Percentiles rank a stretch among this genome's conserved stretches.
These are phyloP conservation scores for Geosmithia putterillii DNA, from an alignment of 2,329 filamentous ascomycete genomes.

Conservation along the genomic window DNA sequence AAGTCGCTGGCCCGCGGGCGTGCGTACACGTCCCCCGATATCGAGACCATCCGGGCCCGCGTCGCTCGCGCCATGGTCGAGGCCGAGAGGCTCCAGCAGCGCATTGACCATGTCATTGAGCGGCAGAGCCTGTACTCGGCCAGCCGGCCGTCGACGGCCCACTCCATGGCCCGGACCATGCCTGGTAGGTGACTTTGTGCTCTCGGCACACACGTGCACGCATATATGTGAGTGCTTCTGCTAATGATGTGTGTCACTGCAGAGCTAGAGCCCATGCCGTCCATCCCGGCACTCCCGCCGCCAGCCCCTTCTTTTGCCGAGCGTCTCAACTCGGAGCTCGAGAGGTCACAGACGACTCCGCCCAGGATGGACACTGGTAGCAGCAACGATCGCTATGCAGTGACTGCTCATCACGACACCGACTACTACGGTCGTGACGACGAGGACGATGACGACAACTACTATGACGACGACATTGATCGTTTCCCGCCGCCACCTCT, in stretches of 20 bases:
- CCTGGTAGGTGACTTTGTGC: conserved; percentile 13
- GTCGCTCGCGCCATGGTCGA: conserved; percentile 46
- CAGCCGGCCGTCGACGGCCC: conserved; percentile 40
- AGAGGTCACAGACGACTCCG: conserved; percentile 20
- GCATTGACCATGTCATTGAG: conserved; percentile 48
- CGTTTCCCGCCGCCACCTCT: conserved; percentile 39
- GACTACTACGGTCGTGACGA: conserved; percentile 17
- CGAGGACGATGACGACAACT: conserved; percentile 14
- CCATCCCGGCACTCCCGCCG: conserved; percentile 44
- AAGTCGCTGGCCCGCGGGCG: conserved; percentile 25
- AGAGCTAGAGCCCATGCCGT: conserved; percentile 39
- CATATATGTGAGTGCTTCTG: not conserved
- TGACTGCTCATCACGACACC: too few relatives aligned
- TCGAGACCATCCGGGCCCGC: conserved; percentile 39
- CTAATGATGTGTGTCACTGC: not conserved
- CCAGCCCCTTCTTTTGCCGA: conserved; percentile 45
- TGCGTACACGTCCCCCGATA: conserved; percentile 12
- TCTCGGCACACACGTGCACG: not conserved
- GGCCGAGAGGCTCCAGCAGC: conserved; percentile 42
- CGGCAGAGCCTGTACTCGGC: conserved; percentile 43
- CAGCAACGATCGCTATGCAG: not conserved
- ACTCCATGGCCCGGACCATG: conserved; percentile 22
- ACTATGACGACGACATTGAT: conserved; percentile 1
- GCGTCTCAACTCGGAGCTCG: conserved; percentile 34
- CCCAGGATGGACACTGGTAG: conserved; percentile 15